A percentile compares a stretch with the other conserved stretches of the same genome.
Evolutionary conservation across 2,329 filamentous ascomycete genomes (phyloP).

Genomic region (Coleophoma crateriformis): DNA sequence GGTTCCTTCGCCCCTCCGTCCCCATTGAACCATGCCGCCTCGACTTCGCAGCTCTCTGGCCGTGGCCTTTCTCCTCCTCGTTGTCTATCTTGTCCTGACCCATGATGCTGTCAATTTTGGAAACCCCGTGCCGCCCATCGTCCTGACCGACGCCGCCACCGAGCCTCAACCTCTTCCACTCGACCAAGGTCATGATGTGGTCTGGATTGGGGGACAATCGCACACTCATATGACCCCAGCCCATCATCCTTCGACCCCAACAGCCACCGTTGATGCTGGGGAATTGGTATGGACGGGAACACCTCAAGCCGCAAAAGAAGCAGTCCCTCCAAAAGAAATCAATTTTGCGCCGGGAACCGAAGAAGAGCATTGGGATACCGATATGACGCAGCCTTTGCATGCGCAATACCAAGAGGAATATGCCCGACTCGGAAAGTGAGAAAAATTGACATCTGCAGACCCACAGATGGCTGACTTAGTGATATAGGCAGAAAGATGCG

Average conservation of each 20-base stretch:
- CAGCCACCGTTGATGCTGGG: too few species aligned
- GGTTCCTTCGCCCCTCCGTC: too few species aligned
- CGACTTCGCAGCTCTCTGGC: not conserved
- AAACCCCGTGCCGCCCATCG: not conserved
- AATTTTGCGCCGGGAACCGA: not conserved
- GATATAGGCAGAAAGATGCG: constrained; percentile 35
- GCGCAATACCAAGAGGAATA: constrained; percentile 16
- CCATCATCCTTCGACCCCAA: too few species aligned
- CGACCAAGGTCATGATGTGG: not conserved
- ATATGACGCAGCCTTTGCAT: constrained; percentile 3
- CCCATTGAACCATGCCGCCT: not conserved
- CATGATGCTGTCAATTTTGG: not conserved
- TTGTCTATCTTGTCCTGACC: not conserved
- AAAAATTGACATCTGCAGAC: constrained; percentile 14
- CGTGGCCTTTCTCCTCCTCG: not conserved
- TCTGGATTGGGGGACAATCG: not conserved
- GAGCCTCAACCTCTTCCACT: not conserved
- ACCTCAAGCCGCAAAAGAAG: not conserved
- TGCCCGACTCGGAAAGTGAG: constrained; percentile 12
- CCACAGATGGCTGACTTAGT: constrained; percentile 3
- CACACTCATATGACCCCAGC: not conserved
- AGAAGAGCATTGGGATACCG: not conserved
- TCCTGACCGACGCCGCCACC: not conserved
- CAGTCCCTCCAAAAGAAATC: not conserved
- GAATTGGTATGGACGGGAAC: too few species aligned